A percentile compares a stretch with the other conserved stretches of the same genome.
Evolutionary conservation across 176 grass and related monocot species (phyloP).

Genomic region (Oryza nivara): DNA sequence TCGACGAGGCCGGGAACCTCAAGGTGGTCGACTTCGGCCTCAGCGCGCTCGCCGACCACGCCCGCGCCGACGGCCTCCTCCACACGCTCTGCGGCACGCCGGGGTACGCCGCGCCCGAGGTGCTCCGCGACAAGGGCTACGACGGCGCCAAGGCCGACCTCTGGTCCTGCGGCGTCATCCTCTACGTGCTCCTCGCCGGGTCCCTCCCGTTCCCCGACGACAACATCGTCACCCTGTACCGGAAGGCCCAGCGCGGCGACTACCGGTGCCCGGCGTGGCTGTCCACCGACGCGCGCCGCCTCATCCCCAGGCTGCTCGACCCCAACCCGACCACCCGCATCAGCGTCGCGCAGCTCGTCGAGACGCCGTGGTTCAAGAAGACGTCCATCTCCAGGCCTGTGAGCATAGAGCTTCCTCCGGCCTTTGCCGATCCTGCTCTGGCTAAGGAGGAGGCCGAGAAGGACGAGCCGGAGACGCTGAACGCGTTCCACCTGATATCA

Average conservation of each 20-base stretch:
- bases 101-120: constrained; percentile 88
- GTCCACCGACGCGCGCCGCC: constrained; percentile 65
- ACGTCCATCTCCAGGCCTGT: constrained; percentile 28
- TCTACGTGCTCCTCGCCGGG: constrained; percentile 87
- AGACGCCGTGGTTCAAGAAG: constrained; percentile 89
- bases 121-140: constrained; percentile 79
- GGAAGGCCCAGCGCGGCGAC: constrained; percentile 78
- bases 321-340: constrained; percentile 79
- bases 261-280: constrained; percentile 88
- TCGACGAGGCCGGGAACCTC: constrained; percentile 78
- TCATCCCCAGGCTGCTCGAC: constrained; percentile 75
- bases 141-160: constrained; percentile 87
- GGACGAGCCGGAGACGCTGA: constrained; percentile 53
- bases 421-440: constrained; percentile 33
- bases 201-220: constrained; percentile 80
- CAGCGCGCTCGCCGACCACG: constrained; percentile 75
- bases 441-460: constrained; percentile 34
- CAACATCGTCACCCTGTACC: constrained; percentile 81
- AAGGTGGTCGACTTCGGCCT: constrained; percentile 97
- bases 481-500: constrained; percentile 94
- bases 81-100: constrained; percentile 97
- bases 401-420: constrained; percentile 34
- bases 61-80: constrained; percentile 77
- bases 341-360: constrained; percentile 73
- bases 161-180: constrained; percentile 97